Percentiles rank a stretch among this genome's conserved stretches.
These are phyloP conservation scores for Geranium incanum DNA, from an alignment of 441 rosid species.

Conservation along the genomic window DNA sequence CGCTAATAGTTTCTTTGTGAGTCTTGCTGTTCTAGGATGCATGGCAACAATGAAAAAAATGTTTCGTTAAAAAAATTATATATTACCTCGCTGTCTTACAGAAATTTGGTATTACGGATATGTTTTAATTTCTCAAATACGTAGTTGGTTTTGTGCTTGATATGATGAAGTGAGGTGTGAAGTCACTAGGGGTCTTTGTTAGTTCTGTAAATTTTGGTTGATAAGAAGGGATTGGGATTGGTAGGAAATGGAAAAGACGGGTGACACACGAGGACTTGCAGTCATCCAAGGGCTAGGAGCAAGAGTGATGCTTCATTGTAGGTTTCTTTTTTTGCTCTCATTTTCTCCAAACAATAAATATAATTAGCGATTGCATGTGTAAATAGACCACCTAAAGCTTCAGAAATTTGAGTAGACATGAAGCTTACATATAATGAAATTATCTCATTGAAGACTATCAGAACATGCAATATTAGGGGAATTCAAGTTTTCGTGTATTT, in stretches of 20 bases:
- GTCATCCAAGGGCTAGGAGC: not conserved
- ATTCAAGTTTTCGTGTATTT: not conserved
- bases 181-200: not conserved
- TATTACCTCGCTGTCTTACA: not conserved
- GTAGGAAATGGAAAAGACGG: not conserved
- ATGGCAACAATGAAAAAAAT: conserved; percentile 1
- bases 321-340: not conserved
- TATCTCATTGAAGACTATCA: not conserved
- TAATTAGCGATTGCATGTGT: not conserved
- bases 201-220: not conserved
- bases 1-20: conserved; percentile 88
- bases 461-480: not conserved
- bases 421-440: not conserved
- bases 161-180: not conserved
- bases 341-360: not conserved
- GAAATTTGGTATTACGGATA: not conserved
- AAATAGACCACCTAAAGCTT: not conserved
- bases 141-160: not conserved
- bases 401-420: not conserved
- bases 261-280: not conserved
- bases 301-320: not conserved
- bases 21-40: conserved; percentile 56
- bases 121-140: too few relatives aligned
- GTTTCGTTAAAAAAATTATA: too few relatives aligned
- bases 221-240: not conserved